phyloP scores from a whole-genome alignment of 2,329 filamentous ascomycete species.

The Fusarium coffeatum region DNA sequence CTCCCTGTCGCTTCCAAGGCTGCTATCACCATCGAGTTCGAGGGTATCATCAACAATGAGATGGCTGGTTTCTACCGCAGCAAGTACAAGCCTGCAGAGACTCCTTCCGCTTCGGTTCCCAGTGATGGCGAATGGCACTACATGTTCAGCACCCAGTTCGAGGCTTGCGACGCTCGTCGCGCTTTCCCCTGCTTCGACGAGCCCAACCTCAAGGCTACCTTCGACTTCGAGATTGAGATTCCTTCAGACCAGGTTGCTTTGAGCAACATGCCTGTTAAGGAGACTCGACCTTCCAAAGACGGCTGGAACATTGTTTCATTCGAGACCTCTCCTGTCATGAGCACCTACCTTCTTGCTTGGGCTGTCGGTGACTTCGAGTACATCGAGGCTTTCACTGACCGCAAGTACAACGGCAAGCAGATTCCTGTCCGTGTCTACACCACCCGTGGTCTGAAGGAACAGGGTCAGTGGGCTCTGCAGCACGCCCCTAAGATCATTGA shows the following conservation, averaged over 20 bases:
- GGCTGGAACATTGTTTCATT: conserved; percentile 82
- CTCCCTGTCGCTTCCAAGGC: conserved; percentile 76
- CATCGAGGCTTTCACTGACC: conserved; percentile 88
- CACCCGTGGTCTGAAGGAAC: conserved; percentile 91
- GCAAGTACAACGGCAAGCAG: conserved; percentile 89
- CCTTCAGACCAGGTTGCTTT: conserved; percentile 88
- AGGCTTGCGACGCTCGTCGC: conserved; percentile 92
- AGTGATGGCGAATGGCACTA: conserved; percentile 74
- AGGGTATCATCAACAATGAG: conserved; percentile 85
- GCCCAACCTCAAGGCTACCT: conserved; percentile 95
- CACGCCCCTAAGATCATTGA: conserved; percentile 95
- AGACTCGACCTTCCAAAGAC: conserved; percentile 66
- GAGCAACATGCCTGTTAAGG: conserved; percentile 95
- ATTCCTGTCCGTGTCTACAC: conserved; percentile 97
- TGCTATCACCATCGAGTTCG: conserved; percentile 76
- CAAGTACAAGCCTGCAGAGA: conserved; percentile 85
- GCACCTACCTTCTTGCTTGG: conserved; percentile 91
- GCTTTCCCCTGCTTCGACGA: conserved; percentile 99
- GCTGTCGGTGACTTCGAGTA: conserved; percentile 97
- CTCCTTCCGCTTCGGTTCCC: conserved; percentile 81
- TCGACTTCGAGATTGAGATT: conserved; percentile 92
- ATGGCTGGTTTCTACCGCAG: conserved; percentile 96
- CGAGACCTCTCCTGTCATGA: conserved; percentile 88
- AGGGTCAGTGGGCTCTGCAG: conserved; percentile 88
- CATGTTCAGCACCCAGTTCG: conserved; percentile 97